phyloP scores from a whole-genome alignment of 805 yeast species.

The Hanseniaspora jakobsenii region DNA sequence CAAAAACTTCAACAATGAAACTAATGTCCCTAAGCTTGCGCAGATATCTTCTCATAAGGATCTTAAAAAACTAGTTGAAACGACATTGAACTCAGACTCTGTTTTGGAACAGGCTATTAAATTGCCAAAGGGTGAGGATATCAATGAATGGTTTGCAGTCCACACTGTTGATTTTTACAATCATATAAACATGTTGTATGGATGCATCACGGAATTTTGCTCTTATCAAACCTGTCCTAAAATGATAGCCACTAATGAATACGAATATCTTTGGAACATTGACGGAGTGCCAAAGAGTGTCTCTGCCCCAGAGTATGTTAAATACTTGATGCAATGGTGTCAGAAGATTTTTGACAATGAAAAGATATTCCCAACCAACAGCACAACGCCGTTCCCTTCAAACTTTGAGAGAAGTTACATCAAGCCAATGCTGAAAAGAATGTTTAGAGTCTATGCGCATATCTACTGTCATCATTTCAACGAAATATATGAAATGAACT shows the following conservation, averaged over 20 bases:
- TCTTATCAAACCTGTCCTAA: constrained; percentile 90
- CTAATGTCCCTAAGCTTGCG: constrained; percentile 23
- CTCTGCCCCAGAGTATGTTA: constrained; percentile 91
- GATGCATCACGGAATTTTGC: constrained; percentile 91
- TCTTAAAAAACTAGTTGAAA: constrained; percentile 80
- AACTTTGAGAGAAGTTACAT: constrained; percentile 61
- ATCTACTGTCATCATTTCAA: constrained; percentile 96
- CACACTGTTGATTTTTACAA: constrained; percentile 96
- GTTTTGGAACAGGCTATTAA: constrained; percentile 86
- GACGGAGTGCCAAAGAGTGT: constrained; percentile 69
- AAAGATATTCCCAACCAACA: constrained; percentile 74
- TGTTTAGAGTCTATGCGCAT: constrained; percentile 92
- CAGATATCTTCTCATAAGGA: constrained; percentile 50
- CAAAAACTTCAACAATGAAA: constrained; percentile 15
- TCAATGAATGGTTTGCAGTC: constrained; percentile 91
- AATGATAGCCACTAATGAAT: constrained; percentile 96
- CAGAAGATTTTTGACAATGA: constrained; percentile 89
- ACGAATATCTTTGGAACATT: constrained; percentile 95
- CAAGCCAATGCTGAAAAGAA: constrained; percentile 76
- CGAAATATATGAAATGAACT: constrained; percentile 80
- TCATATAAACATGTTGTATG: constrained; percentile 92
- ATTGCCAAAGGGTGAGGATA: constrained; percentile 82
- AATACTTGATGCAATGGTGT: constrained; percentile 87
- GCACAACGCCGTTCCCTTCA: constrained; percentile 84
- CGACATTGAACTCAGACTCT: constrained; percentile 85